Evolutionary conservation across 805 yeast species (phyloP).

Genomic region (Barnettozyma pratensis): DNA sequence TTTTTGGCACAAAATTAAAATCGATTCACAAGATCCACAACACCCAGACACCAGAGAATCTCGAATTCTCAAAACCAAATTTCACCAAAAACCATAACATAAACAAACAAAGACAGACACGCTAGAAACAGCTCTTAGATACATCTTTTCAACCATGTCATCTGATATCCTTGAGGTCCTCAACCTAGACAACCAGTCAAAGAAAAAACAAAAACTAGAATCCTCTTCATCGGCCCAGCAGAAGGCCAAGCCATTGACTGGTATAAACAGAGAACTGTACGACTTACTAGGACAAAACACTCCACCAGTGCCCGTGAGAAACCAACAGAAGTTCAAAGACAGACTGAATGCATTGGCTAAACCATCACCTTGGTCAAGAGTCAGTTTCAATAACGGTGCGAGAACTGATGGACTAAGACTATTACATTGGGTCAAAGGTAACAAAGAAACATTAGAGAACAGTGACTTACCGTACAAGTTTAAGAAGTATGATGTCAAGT

Average conservation of each 20-base stretch:
- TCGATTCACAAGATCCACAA: no score
- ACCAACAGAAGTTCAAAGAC: constrained; percentile 53
- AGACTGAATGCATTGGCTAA: constrained; percentile 54
- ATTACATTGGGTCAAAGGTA: constrained; percentile 85
- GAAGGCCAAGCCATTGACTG: constrained; percentile 36
- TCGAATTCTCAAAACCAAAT: no score
- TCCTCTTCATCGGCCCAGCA: constrained; percentile 3
- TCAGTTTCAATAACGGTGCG: constrained; percentile 51
- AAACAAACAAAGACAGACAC: not conserved
- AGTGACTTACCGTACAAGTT: constrained; percentile 51
- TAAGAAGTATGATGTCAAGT: constrained; percentile 64
- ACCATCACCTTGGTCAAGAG: constrained; percentile 80
- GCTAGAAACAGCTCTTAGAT: not conserved
- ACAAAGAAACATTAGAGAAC: constrained; percentile 27
- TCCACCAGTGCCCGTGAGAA: constrained; percentile 69
- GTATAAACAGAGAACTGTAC: constrained; percentile 87
- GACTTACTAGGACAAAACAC: constrained; percentile 87
- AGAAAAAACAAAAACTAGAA: constrained; percentile 29
- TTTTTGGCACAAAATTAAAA: no score
- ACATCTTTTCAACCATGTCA: constrained; percentile 23
- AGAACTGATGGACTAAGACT: constrained; percentile 48
- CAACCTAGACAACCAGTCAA: constrained; percentile 44
- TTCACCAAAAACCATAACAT: constrained; percentile 4
- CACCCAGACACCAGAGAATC: not conserved
- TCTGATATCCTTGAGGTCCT: constrained; percentile 75